Base-by-base conservation (phyloP, 306 rosid genomes). In the Sindora glabra region DNA sequence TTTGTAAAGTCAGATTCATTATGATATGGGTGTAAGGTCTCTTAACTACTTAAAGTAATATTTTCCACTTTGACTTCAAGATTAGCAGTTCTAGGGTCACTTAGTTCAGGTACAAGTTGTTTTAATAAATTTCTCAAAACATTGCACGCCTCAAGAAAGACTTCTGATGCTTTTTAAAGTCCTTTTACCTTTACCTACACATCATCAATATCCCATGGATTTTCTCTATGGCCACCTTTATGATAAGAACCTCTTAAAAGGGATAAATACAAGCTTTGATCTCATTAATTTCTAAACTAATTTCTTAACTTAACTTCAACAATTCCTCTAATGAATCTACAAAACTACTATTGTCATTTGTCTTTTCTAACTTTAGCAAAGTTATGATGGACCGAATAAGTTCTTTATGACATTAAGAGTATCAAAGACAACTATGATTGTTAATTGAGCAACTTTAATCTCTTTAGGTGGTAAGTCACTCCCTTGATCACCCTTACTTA, bases 181-280 rank as follows among this genome's bases (percentile, higher is more conserved):
- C 71, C 69, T 59, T 29, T 78, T 17, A 83, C 2, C 58, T 74
- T 89, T 5, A 13, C 68, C 45, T 74, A 74, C 77, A 88, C 46
- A 54, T 23, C 78, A 68, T 92, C 81, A 17, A 84, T 55, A 54
- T 52, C 79, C 77, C 27, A 45, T 73, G 65, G 51, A 92, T 89
- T 67, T 78, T 86, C 69, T 80, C 77, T 12, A 46, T 42, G 36
- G 83, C 71, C 33, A 65, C 68, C 34, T 72, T 53, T 42, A 94
- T 80, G 60, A 72, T 52, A 41, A 76, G 49, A 74, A 71, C 59
- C 76, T 89, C 99, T 55, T 92, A 97, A 0, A 96, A 97, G 33
- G 99, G 97, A 42, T 94, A 94, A 60, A 89, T 85, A 64, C 87
- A 80, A 63, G 95, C 96, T 67, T 97, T 97, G 62, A 94, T 75